Evolutionary conservation across 805 yeast species (phyloP).

Genomic region (Sporopachydermia lactativora): DNA sequence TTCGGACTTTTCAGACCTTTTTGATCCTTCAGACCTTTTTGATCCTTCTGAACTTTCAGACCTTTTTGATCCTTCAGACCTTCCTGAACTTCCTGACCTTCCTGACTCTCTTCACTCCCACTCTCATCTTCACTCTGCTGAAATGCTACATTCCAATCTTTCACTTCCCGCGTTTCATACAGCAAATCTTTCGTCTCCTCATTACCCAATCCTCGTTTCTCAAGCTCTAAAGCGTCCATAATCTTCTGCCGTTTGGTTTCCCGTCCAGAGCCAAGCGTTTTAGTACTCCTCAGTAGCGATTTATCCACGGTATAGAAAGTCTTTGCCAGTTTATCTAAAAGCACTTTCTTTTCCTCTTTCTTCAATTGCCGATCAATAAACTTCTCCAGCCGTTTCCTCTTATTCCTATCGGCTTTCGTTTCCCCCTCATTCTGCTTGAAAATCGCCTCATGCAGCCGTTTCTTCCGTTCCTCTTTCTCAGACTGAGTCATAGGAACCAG

Average conservation of each 20-base stretch:
- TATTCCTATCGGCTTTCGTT: slow-evolving; percentile 53
- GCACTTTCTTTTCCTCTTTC: slow-evolving; percentile 71
- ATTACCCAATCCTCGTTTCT: slow-evolving; percentile 55
- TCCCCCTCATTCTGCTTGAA: slow-evolving; percentile 39
- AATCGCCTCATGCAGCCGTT: slow-evolving; percentile 46
- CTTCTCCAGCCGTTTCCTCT: slow-evolving; percentile 70
- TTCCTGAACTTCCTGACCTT: slow-evolving; percentile 14
- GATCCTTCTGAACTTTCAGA: slow-evolving; percentile 15
- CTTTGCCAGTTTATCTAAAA: slow-evolving; percentile 53
- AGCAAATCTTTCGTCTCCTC: slow-evolving; percentile 46
- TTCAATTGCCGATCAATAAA: slow-evolving; percentile 84
- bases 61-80: slow-evolving; percentile 15
- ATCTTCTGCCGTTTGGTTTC: slow-evolving; percentile 56
- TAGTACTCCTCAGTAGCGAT: slow-evolving; percentile 52
- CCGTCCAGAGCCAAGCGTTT: slow-evolving; percentile 61
- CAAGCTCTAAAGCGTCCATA: slow-evolving; percentile 61
- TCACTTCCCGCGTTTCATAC: slow-evolving; percentile 54
- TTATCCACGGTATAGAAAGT: slow-evolving; percentile 55
- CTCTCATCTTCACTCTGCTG: slow-evolving; percentile 13
- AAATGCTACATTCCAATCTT: slow-evolving; percentile 38
- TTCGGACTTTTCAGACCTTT: not conserved
- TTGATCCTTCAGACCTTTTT: slow-evolving; percentile 15
- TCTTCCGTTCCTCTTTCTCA: slow-evolving; percentile 50
- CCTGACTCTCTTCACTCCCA: slow-evolving; percentile 11
- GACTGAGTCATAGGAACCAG: slow-evolving; percentile 47